These are phyloP conservation scores for Hyphopichia wangnamkhiaoensis DNA, from an alignment of 1,139 yeast genomes.

Conservation along the genomic window DNA sequence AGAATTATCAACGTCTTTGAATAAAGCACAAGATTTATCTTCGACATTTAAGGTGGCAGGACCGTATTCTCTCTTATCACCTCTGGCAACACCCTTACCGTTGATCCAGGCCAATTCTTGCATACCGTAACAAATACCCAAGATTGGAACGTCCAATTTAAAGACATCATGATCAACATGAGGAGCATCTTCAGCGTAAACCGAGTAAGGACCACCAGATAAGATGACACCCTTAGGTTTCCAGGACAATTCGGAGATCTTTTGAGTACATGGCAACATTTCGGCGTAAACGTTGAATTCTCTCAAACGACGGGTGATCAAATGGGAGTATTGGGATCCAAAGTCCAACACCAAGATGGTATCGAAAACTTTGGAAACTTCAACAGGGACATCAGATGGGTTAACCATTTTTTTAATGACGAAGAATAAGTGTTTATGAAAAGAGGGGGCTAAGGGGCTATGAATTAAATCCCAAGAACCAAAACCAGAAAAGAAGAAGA, in stretches of 20 bases:
- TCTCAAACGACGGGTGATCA: conserved; percentile 95
- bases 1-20: conserved; percentile 87
- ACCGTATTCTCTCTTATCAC: conserved; percentile 98
- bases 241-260: conserved; percentile 88
- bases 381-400: conserved; percentile 42
- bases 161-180: conserved; percentile 96
- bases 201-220: conserved; percentile 98
- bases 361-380: conserved; percentile 86
- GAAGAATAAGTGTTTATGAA: not conserved
- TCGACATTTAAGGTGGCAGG: conserved; percentile 85
- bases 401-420: conserved; percentile 1
- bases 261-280: conserved; percentile 98
- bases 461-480: conserved; percentile 3
- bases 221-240: conserved; percentile 95
- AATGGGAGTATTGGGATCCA: conserved; percentile 97
- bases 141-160: conserved; percentile 86
- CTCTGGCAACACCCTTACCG: conserved; percentile 93
- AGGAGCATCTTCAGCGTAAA: conserved; percentile 91
- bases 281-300: conserved; percentile 98
- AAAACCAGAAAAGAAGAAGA: not conserved
- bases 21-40: conserved; percentile 68
- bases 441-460: not conserved
- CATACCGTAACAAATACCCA: conserved; percentile 99
- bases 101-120: conserved; percentile 99
- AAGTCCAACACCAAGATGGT: conserved; percentile 96